phyloP scores from a whole-genome alignment of 257 asterid genomes.

The Haberlea rhodopensis region DNA sequence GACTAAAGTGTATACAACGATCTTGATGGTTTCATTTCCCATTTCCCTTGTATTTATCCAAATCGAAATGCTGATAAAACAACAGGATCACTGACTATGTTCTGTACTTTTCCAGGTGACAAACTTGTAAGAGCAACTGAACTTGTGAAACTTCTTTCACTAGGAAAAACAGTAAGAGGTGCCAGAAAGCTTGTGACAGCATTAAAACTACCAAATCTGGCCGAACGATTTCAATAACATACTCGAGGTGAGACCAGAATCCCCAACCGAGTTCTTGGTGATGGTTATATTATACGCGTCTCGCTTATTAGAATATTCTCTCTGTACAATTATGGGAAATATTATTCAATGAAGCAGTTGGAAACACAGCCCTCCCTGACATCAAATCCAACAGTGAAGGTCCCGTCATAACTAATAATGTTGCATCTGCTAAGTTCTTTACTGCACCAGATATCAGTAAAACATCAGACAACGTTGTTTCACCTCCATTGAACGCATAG shows the following conservation, averaged over 20 bases:
- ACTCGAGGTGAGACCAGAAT: slow-evolving; percentile 59
- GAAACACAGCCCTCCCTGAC: slow-evolving; percentile 26
- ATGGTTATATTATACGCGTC: neutral
- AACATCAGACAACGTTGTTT: slow-evolving; percentile 29
- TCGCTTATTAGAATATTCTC: neutral
- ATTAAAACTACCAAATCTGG: slow-evolving; percentile 85
- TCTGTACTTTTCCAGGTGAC: slow-evolving; percentile 57
- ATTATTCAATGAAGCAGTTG: slow-evolving; percentile 45
- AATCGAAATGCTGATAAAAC: neutral
- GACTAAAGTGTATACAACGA: neutral
- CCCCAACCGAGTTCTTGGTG: slow-evolving; percentile 2
- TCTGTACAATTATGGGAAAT: slow-evolving; percentile 53
- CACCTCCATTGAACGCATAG: slow-evolving; percentile 33
- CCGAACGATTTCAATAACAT: slow-evolving; percentile 86
- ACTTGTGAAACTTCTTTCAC: slow-evolving; percentile 77
- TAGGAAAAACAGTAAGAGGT: slow-evolving; percentile 79
- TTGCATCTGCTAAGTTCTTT: slow-evolving; percentile 28
- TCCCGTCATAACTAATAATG: slow-evolving; percentile 26
- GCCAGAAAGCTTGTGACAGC: slow-evolving; percentile 95
- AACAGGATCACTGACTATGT: neutral
- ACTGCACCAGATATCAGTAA: slow-evolving; percentile 40
- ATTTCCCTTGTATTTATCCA: neutral
- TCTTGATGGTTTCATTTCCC: neutral
- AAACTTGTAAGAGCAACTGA: slow-evolving; percentile 92
- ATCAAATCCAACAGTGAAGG: slow-evolving; percentile 28